Evolutionary conservation across 1,284 basidiomycete species (phyloP), one percentile per base, ranked within the genome.

Genomic region (Ustilago bromivora): DNA sequence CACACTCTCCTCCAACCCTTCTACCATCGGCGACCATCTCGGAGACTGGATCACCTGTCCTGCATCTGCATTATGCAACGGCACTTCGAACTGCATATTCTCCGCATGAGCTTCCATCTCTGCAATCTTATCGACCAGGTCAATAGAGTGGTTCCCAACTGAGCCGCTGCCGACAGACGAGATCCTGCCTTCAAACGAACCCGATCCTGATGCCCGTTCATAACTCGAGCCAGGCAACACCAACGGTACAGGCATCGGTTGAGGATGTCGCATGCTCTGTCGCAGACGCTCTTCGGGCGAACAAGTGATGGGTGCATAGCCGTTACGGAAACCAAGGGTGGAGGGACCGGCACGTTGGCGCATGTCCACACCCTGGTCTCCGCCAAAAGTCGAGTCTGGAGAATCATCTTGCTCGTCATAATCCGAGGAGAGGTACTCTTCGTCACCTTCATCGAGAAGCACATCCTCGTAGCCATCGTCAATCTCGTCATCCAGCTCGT

Each of bases 401-500:
- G 43, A 46, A 19, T 63, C 66, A 1, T 69, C 76, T 7, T 72
- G 62, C n/a, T 74, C 71, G 7, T 61, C 66, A 15, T 56, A 58
- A 31, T 68, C 72, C 15, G 58, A 65, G 2, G 54, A 69, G 2
- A 78, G 63, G 53, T 72, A 60, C 55, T 61, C 78, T 15, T 67
- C 57, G 19, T 49, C 65, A 5, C 75, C 74, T 3, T 64, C 65
- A 17, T 76, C 79, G 11, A 61, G 57, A 23, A 64, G 61, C 15
- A 58, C 68, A n/a, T 78, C 80, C 28, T 71, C 64, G 40, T 52
- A 61, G 4, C 43, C 62, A 11, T 63, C 77, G 28, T 61, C 59
- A 6, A 51, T 62, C 49, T 85, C 81, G 55, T 82, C 82, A 46
- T 84, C 84, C 85, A 94, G 91, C 40, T 92, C 91, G 83, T 94